Conservation (phyloP, 345 rosid genomes). For the Corchorus capsularis region DNA sequence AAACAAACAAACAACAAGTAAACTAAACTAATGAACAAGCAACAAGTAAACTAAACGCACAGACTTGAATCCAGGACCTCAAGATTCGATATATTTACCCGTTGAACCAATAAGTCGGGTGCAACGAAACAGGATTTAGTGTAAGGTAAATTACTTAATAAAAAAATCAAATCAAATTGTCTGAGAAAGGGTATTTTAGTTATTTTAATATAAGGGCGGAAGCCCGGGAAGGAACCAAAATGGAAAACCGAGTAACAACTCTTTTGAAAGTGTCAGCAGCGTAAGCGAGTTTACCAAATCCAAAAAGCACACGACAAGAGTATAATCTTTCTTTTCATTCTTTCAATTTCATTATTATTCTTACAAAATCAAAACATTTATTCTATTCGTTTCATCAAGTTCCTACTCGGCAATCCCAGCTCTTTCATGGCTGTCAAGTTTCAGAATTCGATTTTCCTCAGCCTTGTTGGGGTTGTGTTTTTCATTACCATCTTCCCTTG, state of each 20-base stretch:
- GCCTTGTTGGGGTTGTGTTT: not conserved
- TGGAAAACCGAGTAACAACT: conserved; percentile 33
- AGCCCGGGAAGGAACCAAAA: conserved; percentile 20
- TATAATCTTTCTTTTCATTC: not conserved
- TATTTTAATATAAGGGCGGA: not conserved
- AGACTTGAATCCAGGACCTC: no score
- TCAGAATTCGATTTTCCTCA: conserved; percentile 31
- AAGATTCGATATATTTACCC: no score
- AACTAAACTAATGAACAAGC: no score
- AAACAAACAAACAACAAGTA: no score
- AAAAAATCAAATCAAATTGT: not conserved
- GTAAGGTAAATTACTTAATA: no score
- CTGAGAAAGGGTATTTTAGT: conserved; percentile 8
- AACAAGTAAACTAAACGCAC: no score
- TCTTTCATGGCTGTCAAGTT: conserved; percentile 40
- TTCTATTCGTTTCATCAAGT: conserved; percentile 15
- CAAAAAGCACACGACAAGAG: conserved; percentile 17
- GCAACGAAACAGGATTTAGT: no score
- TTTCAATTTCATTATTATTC: not conserved
- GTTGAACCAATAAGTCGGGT: no score
- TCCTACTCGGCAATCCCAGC: conserved; percentile 16
- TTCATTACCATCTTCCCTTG: conserved; percentile 31
- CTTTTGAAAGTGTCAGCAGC: conserved; percentile 34
- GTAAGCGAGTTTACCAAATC: conserved; percentile 19
- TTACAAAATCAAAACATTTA: not conserved